phyloP scores from a whole-genome alignment of 1,284 basidiomycete species.

The Moesziomyces sp. region DNA sequence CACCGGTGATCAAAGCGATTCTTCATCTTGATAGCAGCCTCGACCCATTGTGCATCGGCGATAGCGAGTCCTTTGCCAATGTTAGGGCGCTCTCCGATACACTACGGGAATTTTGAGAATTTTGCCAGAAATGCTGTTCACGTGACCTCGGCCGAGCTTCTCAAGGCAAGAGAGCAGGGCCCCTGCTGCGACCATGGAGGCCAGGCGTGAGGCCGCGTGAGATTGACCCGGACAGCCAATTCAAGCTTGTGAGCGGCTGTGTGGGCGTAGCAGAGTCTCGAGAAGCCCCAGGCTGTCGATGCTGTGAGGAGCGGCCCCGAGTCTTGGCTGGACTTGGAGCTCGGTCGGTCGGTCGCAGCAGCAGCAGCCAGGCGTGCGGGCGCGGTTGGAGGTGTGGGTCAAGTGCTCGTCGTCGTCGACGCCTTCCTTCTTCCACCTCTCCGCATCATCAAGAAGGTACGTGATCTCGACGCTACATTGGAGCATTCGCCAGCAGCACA shows the following conservation, averaged over 20 bases:
- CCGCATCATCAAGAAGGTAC: constrained; percentile 57
- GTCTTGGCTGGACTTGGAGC: background rate
- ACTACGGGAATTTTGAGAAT: background rate
- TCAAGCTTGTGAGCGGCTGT: background rate
- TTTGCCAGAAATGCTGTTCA: background rate
- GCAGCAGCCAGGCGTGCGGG: background rate
- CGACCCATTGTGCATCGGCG: constrained; percentile 1
- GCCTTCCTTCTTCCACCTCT: constrained; percentile 44
- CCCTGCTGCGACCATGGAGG: too few species aligned
- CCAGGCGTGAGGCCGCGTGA: too few species aligned
- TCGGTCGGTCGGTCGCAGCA: background rate
- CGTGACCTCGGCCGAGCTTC: constrained; percentile 35
- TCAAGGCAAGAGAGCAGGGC: too few species aligned
- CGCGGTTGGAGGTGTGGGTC: constrained; percentile 19
- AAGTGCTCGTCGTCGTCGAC: constrained; percentile 21
- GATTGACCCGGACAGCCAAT: background rate
- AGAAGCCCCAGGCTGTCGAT: too few species aligned
- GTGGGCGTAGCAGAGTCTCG: too few species aligned
- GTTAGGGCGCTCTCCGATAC: background rate
- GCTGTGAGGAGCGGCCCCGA: background rate
- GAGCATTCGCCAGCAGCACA: constrained; percentile 8
- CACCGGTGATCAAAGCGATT: constrained; percentile 7
- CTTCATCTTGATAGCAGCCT: background rate
- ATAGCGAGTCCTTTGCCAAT: background rate
- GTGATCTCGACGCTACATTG: constrained; percentile 29